Percentiles rank a stretch among this genome's conserved stretches.
These are phyloP conservation scores for Pseudonectria foliicola DNA, from an alignment of 2,329 filamentous ascomycete genomes.

Conservation along the genomic window DNA sequence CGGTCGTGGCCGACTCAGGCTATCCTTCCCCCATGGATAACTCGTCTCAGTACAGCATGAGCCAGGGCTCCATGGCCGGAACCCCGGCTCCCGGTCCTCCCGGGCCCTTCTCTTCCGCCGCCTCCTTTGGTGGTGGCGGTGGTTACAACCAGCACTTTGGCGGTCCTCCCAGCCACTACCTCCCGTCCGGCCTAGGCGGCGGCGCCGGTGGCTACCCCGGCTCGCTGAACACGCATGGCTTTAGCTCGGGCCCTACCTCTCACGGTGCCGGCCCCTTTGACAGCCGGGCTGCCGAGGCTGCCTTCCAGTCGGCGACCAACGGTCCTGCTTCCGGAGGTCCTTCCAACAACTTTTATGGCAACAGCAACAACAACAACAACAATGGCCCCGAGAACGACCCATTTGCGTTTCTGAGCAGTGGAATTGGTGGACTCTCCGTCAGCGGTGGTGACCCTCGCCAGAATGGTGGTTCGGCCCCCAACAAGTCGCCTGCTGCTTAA, in stretches of 20 bases:
- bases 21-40: conserved; percentile 89
- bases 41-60: conserved; percentile 76
- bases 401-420: conserved; percentile 71
- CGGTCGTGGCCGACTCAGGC: conserved; percentile 87
- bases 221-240: conserved; percentile 70
- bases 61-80: conserved; percentile 77
- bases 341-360: conserved; percentile 43
- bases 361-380: conserved; percentile 59
- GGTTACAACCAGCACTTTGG: conserved; percentile 76
- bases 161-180: conserved; percentile 79
- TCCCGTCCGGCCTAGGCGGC: conserved; percentile 73
- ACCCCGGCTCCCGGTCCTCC: conserved; percentile 73
- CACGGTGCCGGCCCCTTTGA: conserved; percentile 86
- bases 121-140: conserved; percentile 58
- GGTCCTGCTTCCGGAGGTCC: conserved; percentile 70
- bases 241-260: conserved; percentile 66
- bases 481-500: conserved; percentile 47
- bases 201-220: conserved; percentile 68
- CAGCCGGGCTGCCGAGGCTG: conserved; percentile 86
- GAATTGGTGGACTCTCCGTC: conserved; percentile 66
- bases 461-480: conserved; percentile 51
- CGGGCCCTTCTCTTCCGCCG: conserved; percentile 64
- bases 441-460: conserved; percentile 57
- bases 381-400: conserved; percentile 56
- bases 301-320: conserved; percentile 84